Evolutionary conservation across 2,329 filamentous ascomycete genomes (phyloP), one percentile per base, ranked within the genome.

Genomic region (Cladosporium sp.): DNA sequence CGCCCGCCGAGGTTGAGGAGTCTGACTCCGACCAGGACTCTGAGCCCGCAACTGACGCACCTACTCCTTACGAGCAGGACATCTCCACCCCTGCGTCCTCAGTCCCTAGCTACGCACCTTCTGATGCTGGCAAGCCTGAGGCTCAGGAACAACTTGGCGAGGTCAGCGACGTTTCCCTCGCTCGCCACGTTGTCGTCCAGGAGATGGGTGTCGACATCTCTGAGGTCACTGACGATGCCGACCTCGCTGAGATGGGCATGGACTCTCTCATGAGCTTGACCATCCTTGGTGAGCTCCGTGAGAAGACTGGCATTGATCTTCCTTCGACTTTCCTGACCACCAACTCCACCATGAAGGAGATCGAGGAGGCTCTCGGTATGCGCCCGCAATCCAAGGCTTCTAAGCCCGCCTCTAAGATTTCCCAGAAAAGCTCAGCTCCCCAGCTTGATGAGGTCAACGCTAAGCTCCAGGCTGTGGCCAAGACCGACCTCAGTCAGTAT

Each of bases 131-230:
- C 64, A 80, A 81, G 69, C 73, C 73, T 34, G 75, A 75, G 58
- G 70, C 72, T 14, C 76, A 78, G 25, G 74, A 78, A 43, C 73
- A 74, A 18, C 69, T 71, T 28, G 69, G 72, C 5, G 74, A 77
- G 14, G 75, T 77, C 57, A 76, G 78, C 28, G 79, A 79, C 46
- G 75, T 79, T 39, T 82, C 79, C 60, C 70, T 83, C 51, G 82
- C 82, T 23, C 79, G 81, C 64, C 80, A 80, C 73, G 80, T 83
- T 65, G 77, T 84, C 43, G 81, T 82, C 16, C 78, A 82, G 63
- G 82, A 84, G 76, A 90, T 91, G 84, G 88, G 88, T 65, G 86
- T 91, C n/a, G 85, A 88, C 26, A 80, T 89, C 13, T 77, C 79
- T 18, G 82, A 84, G 70, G 81, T 84, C 67, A 82, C 80, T 2